phyloP scores from a whole-genome alignment of 192 early-diverging fungal species.

The Backusella tarrabulga region DNA sequence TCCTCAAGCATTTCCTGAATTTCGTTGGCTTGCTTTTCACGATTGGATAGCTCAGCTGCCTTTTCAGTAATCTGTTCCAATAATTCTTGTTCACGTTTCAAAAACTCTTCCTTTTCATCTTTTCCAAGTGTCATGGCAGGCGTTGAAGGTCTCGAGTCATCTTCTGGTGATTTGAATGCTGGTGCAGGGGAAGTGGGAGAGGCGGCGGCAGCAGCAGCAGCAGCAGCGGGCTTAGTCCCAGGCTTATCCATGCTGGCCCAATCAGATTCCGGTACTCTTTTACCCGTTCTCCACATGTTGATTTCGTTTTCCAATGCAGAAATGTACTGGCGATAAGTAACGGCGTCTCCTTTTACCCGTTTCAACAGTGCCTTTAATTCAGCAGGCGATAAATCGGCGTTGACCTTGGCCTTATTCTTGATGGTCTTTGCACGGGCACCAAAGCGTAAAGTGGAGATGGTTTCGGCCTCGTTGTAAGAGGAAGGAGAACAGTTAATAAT shows the following conservation, averaged over 20 bases:
- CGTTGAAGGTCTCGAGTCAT: constrained; percentile 65
- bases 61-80: constrained; percentile 90
- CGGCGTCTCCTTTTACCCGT: constrained; percentile 79
- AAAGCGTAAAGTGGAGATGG: constrained; percentile 90
- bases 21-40: constrained; percentile 53
- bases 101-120: constrained; percentile 93
- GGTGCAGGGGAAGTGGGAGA: constrained; percentile 31
- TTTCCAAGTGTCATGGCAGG: constrained; percentile 79
- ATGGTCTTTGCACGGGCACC: constrained; percentile 98
- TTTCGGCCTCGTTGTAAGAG: constrained; percentile 97
- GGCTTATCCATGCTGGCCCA: constrained; percentile 56
- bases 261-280: constrained; percentile 55
- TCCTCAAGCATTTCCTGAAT: constrained; percentile 77
- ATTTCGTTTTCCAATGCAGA: constrained; percentile 86
- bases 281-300: constrained; percentile 85
- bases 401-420: constrained; percentile 99
- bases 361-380: constrained; percentile 96
- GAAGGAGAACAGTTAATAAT: constrained; percentile 98
- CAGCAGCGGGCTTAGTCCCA: neutral
- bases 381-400: constrained; percentile 89
- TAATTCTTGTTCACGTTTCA: constrained; percentile 94
- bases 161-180: constrained; percentile 43
- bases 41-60: constrained; percentile 73
- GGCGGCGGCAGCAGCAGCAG: neutral
- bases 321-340: constrained; percentile 81